A percentile compares a stretch with the other conserved stretches of the same genome.
phyloP scores from a whole-genome alignment of 805 yeast genomes.

The Saccharomycopsis guyanensis region DNA sequence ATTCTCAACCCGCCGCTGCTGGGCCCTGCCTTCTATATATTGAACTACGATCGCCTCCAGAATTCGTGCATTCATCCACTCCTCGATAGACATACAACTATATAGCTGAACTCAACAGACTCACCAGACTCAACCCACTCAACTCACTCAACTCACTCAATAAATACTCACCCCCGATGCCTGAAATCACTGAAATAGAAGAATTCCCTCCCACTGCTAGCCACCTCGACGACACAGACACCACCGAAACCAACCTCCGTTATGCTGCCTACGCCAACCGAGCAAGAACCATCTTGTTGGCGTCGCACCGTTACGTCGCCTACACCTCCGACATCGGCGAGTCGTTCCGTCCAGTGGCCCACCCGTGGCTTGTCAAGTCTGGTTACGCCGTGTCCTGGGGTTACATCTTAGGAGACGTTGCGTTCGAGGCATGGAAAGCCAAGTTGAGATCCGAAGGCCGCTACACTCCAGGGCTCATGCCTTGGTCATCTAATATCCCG shows the following conservation, averaged over 20 bases:
- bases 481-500: constrained; percentile 49
- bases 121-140: no score
- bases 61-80: no score
- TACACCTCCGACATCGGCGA: constrained; percentile 85
- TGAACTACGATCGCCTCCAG: no score
- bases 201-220: background rate
- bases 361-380: constrained; percentile 51
- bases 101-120: no score
- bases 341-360: constrained; percentile 76
- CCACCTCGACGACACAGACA: constrained; percentile 24
- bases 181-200: background rate
- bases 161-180: no score
- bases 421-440: constrained; percentile 66
- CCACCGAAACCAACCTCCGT: constrained; percentile 47
- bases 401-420: constrained; percentile 68
- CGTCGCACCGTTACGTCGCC: constrained; percentile 77
- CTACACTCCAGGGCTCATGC: constrained; percentile 50
- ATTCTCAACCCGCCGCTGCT: no score
- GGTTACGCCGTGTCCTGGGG: constrained; percentile 75
- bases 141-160: no score
- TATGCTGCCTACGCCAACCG: constrained; percentile 81
- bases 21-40: no score
- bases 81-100: no score
- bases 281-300: constrained; percentile 57
- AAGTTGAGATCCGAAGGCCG: constrained; percentile 59